Evolutionary conservation across 2,329 filamentous ascomycete genomes (phyloP).

Genomic region (Fusarium papillatum): DNA sequence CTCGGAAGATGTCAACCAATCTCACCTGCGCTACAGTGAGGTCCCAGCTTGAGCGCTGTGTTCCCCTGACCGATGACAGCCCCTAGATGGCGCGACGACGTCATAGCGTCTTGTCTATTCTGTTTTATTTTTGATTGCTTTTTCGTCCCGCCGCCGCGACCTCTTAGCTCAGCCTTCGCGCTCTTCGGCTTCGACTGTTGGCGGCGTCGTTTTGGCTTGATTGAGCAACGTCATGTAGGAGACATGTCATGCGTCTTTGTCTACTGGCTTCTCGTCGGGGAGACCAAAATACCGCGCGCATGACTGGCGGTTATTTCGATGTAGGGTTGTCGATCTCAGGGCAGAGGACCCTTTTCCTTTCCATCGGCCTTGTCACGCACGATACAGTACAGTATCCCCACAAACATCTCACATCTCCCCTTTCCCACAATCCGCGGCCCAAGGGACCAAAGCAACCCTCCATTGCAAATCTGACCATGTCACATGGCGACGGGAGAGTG

Average conservation of each 20-base stretch:
- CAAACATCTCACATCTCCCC: neutral
- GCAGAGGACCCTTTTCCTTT: neutral
- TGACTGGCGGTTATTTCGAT: neutral
- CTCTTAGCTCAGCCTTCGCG: neutral
- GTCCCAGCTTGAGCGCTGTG: neutral
- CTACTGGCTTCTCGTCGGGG: neutral
- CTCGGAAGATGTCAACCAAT: neutral
- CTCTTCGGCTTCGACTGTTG: neutral
- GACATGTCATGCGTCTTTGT: constrained; percentile 2
- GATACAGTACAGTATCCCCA: neutral
- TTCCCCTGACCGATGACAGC: neutral
- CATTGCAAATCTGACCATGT: neutral
- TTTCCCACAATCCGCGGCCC: constrained; percentile 2
- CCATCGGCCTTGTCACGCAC: neutral
- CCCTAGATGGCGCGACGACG: neutral
- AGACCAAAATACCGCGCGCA: neutral
- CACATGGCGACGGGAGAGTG: neutral
- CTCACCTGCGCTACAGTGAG: neutral
- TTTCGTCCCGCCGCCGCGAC: neutral
- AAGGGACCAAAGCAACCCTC: constrained; percentile 5
- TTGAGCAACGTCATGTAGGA: neutral
- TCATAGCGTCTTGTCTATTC: constrained; percentile 6
- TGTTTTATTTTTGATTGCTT: neutral
- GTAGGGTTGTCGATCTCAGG: neutral
- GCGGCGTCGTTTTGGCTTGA: neutral